Base-by-base conservation (phyloP, 805 yeast species). In the Pichia gijzeniarum region DNA sequence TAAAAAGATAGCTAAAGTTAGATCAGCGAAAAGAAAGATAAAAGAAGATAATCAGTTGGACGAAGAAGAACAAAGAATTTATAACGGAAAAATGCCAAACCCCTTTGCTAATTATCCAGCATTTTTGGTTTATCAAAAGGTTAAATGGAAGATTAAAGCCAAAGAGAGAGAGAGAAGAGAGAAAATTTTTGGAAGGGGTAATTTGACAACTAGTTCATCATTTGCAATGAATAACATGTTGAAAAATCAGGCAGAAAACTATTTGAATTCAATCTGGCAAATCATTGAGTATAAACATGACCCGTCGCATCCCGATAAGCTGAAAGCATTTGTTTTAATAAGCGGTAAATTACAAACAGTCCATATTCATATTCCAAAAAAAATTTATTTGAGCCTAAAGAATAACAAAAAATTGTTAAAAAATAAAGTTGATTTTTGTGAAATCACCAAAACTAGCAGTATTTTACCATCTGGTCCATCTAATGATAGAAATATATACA, bases 131-230 rank as follows among this genome's bases (percentile, higher is more conserved):
- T 85, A 85, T 57, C 91, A 85, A 63, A 89, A 91, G 62, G 73
- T 79, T n/a, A 86, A 86, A 58, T 93, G 99, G 99, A 76, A 68
- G 40, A 68, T 79, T 12, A 95, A 88, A 60, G 73, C 76, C n/a
- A 76, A 77, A 50, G 84, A 82, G 48, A 74, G 88, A 54, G 74
- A 72, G 44, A 76, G 95, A 56, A 74, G 97, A 58, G 73, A 72
- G 44, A 81, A 79, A 51, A 63, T 95, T 21, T 91, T 93, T 69
- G 99, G 99, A 32, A 44, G 53, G 22, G 70, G 72, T 27, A 68
- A 74, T 6, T 36, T 48, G 19, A 36, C 54, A 3, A 64, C 72
- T 1, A 67, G 80, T 2, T 76, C 72, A 47, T 69, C 86, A 52
- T 71, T 81, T 14, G 62, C 77, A 4, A 80, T 91, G 37, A 84